Conservation (phyloP, 2,329 filamentous ascomycete species). For the Tolypocladium paradoxum region DNA sequence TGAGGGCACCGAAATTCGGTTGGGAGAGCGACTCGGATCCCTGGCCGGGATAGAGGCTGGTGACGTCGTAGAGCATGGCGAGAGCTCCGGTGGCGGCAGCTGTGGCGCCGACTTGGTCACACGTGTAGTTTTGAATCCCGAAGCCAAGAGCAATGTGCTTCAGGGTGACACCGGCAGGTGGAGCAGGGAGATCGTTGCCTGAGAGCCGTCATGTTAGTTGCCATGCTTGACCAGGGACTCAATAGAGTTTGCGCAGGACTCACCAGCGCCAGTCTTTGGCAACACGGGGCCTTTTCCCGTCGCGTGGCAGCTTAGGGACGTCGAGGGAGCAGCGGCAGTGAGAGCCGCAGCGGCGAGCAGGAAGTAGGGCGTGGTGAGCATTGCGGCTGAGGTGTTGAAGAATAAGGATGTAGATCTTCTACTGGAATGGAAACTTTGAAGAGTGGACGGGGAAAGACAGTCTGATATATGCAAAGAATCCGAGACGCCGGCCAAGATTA, state of each 20-base stretch:
- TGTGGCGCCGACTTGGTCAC: slow-evolving; percentile 24
- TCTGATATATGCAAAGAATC: slow-evolving; percentile 5
- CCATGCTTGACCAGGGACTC: neutral
- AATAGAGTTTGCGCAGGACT: slow-evolving; percentile 8
- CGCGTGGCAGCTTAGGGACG: neutral
- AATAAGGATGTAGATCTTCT: slow-evolving; percentile 9
- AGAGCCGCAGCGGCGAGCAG: slow-evolving; percentile 23
- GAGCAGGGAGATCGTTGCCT: slow-evolving; percentile 34
- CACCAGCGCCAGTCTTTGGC: slow-evolving; percentile 28
- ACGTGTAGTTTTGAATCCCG: slow-evolving; percentile 62
- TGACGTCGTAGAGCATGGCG: slow-evolving; percentile 50
- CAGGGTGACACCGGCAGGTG: slow-evolving; percentile 27
- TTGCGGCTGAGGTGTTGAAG: slow-evolving; percentile 6
- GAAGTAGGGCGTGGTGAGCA: slow-evolving; percentile 23
- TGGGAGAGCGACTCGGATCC: slow-evolving; percentile 24
- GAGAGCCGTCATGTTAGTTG: slow-evolving; percentile 7
- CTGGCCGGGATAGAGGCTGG: slow-evolving; percentile 36
- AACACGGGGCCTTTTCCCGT: slow-evolving; percentile 14
- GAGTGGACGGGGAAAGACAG: slow-evolving; percentile 2
- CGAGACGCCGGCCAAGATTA: neutral
- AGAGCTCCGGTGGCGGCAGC: slow-evolving; percentile 40
- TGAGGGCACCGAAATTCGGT: slow-evolving; percentile 28
- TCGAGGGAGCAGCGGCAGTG: neutral
- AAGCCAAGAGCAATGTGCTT: slow-evolving; percentile 50
- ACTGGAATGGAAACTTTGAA: neutral